Evolutionary conservation across 2,329 filamentous ascomycete species (phyloP).

Genomic region (Lasiodiplodia gonubiensis): DNA sequence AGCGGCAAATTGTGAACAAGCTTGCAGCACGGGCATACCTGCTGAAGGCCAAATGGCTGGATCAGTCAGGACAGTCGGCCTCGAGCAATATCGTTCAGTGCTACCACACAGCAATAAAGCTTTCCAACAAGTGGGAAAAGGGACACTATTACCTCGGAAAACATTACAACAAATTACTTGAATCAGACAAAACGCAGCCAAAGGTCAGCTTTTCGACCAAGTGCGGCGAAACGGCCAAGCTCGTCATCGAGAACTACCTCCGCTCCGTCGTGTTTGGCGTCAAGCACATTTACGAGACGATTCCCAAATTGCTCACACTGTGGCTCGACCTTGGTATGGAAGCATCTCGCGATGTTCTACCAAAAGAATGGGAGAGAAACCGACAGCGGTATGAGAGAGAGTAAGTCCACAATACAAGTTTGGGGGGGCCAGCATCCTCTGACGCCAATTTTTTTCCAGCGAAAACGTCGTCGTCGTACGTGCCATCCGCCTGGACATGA

Average conservation of each 20-base stretch:
- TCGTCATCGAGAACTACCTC: conserved; percentile 93
- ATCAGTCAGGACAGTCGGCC: conserved; percentile 91
- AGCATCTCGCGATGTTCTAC: conserved; percentile 55
- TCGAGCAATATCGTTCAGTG: conserved; percentile 77
- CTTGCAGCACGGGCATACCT: conserved; percentile 81
- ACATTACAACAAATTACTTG: conserved; percentile 94
- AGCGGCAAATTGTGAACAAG: conserved; percentile 58
- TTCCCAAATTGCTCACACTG: conserved; percentile 88
- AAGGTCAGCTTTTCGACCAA: conserved; percentile 60
- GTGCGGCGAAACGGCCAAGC: conserved; percentile 81
- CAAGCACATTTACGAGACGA: conserved; percentile 94
- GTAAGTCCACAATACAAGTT: not conserved
- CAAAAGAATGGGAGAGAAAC: conserved; percentile 35
- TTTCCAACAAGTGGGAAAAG: conserved; percentile 81
- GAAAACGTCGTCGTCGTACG: conserved; percentile 55
- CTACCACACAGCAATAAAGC: conserved; percentile 81
- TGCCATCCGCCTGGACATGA: conserved; percentile 66
- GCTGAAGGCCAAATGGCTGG: conserved; percentile 94
- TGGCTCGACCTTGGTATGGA: conserved; percentile 91
- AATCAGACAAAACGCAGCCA: conserved; percentile 81
- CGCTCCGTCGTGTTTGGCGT: conserved; percentile 86
- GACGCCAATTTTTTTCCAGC: not conserved
- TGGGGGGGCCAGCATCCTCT: not conserved
- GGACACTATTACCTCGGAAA: conserved; percentile 96
- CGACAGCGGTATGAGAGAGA: conserved; percentile 36